Base-by-base conservation (phyloP, 331 rosid genomes). In the Malus hybrid region DNA sequence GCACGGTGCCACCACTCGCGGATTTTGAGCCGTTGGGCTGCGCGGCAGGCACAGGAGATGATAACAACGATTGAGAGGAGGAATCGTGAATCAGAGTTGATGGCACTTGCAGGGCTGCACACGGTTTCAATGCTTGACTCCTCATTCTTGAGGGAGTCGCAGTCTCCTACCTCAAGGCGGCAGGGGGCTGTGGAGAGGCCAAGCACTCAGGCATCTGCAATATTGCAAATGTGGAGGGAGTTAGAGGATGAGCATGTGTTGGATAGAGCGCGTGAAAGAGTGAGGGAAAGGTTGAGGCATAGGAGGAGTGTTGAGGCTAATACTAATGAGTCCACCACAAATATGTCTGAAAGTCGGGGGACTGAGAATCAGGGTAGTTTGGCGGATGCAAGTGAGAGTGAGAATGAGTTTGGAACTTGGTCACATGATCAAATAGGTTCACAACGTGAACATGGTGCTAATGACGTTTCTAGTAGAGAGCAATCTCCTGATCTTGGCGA, bases 401-500 rank as follows among this genome's bases (percentile, higher is more conserved):
- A 94, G 81, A 94, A 89, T 65, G 96, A 94, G 71, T 94, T 85
- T 82, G 97, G 93, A 73, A 72, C 89, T 46, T 94, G 99, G 99
- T 83, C 93, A 56, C 90, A 89, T 68, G 89, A 86, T 78, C 99
- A 87, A 84, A 77, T 88, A 71, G 89, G 82, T 61, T 79, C 88
- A 20, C 91, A 79, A 50, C 87, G 78, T 82, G 90, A 81, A 70
- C 87, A 52, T 46, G 87, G 75, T 73, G 93, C 79, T 73, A 86
- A 72, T 62, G 81, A 84, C 82, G 88, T 73, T 66, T 95, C 97
- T 74, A 92, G 96, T 82, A 88, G 99, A 89, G 99, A 95, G 88
- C 97, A 92, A 78, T 95, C 99, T 83, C 99, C 98, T 75, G 97
- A 95, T 88, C 96, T 92, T 74, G 99, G 96, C 30, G 99, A 94